Percentiles rank a stretch among this genome's conserved stretches.
Conservation (phyloP, 1,284 basidiomycete species). For the Leccinum fuscescens region DNA sequence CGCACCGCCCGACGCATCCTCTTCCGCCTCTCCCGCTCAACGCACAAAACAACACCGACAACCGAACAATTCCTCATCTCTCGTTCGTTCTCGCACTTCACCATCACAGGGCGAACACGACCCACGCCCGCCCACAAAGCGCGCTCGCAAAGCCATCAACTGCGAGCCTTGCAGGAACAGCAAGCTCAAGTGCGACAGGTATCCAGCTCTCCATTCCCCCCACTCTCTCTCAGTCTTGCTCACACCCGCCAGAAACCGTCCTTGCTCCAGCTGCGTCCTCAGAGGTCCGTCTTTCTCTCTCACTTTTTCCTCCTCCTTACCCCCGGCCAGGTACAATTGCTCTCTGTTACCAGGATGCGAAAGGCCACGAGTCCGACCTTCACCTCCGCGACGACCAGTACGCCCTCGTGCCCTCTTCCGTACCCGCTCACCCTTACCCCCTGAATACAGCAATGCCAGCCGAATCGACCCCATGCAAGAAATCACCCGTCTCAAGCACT, state of each 20-base stretch:
- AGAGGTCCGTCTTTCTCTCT: conserved; percentile 47
- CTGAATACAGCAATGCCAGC: conserved; percentile 40
- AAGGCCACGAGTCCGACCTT: conserved; percentile 50
- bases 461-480: conserved; percentile 71
- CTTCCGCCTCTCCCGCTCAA: conserved; percentile 35
- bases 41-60: conserved; percentile 41
- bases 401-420: conserved; percentile 23
- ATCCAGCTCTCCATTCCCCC: conserved; percentile 12
- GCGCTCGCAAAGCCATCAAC: conserved; percentile 79
- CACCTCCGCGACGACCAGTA: conserved; percentile 58
- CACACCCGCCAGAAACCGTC: conserved; percentile 58
- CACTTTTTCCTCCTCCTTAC: neutral
- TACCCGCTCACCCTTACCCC: conserved; percentile 14
- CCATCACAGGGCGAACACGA: conserved; percentile 46
- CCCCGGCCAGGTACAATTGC: conserved; percentile 59
- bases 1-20: conserved; percentile 15
- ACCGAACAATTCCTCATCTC: conserved; percentile 29
- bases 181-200: conserved; percentile 85
- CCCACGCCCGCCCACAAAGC: conserved; percentile 64
- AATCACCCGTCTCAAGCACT: conserved; percentile 70
- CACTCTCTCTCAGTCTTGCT: conserved; percentile 12
- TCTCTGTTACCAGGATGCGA: conserved; percentile 71
- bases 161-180: conserved; percentile 81
- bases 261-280: conserved; percentile 79
- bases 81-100: conserved; percentile 49